Evolutionary conservation across 2,329 filamentous ascomycete species (phyloP).

Genomic region (Aspergillus fumigatus): DNA sequence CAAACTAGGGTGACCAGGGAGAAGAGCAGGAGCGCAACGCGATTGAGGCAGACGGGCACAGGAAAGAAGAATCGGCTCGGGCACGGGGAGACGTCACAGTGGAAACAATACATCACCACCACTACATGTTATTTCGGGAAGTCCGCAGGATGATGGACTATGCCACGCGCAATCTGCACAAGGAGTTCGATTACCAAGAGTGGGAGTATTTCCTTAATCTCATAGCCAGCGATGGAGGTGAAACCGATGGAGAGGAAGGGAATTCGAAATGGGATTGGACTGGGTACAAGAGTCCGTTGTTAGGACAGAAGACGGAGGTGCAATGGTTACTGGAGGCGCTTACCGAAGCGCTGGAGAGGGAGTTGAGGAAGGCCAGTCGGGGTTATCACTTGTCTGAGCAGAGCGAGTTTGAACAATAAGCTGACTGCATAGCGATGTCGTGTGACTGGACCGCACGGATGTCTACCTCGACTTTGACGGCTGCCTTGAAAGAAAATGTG

Average conservation of each 20-base stretch:
- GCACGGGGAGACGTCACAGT: constrained; percentile 41
- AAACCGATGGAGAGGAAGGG: constrained; percentile 1
- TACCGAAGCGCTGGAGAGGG: constrained; percentile 35
- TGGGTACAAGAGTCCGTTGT: constrained; percentile 33
- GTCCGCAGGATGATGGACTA: constrained; percentile 37
- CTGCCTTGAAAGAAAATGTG: neutral
- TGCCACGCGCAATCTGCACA: constrained; percentile 26
- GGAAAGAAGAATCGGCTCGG: constrained; percentile 38
- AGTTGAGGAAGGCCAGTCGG: constrained; percentile 28
- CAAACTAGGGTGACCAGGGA: neutral
- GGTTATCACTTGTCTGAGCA: constrained; percentile 7
- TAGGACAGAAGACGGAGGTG: constrained; percentile 40
- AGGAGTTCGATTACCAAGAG: constrained; percentile 38
- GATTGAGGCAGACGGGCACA: constrained; percentile 40
- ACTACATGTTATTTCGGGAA: constrained; percentile 36
- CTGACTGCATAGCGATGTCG: neutral
- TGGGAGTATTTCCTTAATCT: constrained; percentile 49
- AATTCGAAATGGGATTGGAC: constrained; percentile 38
- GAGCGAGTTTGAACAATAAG: neutral
- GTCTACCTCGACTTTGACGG: neutral
- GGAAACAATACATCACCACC: constrained; percentile 48
- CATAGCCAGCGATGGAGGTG: constrained; percentile 41
- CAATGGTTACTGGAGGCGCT: constrained; percentile 41
- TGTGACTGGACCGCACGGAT: too few relatives aligned
- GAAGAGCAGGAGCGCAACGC: constrained; percentile 25